Base-by-base conservation (phyloP, 345 rosid species). In the Lumnitzera littorea region DNA sequence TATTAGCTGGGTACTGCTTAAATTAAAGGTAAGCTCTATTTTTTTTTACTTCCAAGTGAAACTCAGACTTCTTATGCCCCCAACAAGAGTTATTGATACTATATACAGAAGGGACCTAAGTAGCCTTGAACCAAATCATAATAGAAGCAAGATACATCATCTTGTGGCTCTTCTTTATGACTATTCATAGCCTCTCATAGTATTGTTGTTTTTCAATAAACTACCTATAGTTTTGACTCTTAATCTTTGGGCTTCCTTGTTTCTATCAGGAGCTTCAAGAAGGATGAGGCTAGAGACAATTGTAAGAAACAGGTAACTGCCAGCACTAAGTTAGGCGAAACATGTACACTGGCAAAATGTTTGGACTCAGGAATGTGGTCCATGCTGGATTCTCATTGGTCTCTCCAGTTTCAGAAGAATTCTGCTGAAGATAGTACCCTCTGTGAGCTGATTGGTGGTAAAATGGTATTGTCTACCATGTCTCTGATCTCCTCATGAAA, bases 351-450 rank as follows among this genome's bases (percentile, higher is more conserved):
- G 13, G 99, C 96, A 23, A 91, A 83, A 60, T 76, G 73, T 74
- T 53, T 56, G 55, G 84, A 72, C 41, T 70, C 62, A 48, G 66
- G 60, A 13, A 36, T 5, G 43, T 94, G 97, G 99, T 81, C 82
- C 47, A 73, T 94, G 68, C 67, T 87, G 75, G 87, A 82, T 70
- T 77, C 87, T 50, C 72, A 72, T 56, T 87, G 96, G 95, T 65
- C 68, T 71, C 89, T 90, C 57, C 71, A 72, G 68, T 69, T 69
- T 23, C 57, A 49, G 67, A 72, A 63, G 63, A 62, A 73, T 57
- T 68, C 70, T 53, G 12, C 11, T 4, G 71, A 62, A 66, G 81
- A 74, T 59, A 77, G 67, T 73, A 80, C 77, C 79, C 73, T 81
- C 67, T 84, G 84, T 75, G 87, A 84, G 79, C 73, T 90, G 36